Evolutionary conservation across 495 filamentous ascomycete genomes (phyloP).

Genomic region (Hypoxylon trugodes): DNA sequence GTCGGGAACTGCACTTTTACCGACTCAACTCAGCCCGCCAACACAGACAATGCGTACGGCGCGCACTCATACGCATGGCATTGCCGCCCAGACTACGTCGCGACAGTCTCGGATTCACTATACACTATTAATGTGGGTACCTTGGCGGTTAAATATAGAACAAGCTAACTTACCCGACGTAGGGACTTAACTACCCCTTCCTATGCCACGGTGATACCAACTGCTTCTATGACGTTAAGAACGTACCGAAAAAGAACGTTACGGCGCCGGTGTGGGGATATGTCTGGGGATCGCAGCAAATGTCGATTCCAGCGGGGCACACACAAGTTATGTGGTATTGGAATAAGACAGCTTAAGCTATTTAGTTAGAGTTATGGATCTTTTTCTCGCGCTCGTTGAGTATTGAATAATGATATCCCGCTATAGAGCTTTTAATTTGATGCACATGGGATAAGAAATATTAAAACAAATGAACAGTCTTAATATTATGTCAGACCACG

Average conservation of each 20-base stretch:
- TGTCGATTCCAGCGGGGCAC: constrained; percentile 40
- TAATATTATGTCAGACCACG: too few relatives aligned
- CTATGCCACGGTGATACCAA: constrained; percentile 46
- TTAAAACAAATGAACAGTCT: too few relatives aligned
- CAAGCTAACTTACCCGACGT: constrained; percentile 18
- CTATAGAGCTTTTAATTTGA: too few relatives aligned
- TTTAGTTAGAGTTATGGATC: background rate
- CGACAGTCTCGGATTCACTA: constrained; percentile 20
- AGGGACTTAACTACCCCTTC: constrained; percentile 45
- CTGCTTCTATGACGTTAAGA: constrained; percentile 47
- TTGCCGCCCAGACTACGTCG: constrained; percentile 26
- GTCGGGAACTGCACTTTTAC: constrained; percentile 46
- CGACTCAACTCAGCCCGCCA: constrained; percentile 40
- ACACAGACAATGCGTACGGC: constrained; percentile 49
- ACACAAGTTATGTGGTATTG: constrained; percentile 44
- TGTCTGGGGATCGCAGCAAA: constrained; percentile 46
- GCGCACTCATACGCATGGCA: constrained; percentile 36
- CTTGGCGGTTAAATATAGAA: background rate
- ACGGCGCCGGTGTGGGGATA: constrained; percentile 44
- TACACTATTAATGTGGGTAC: constrained; percentile 41
- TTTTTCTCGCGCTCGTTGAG: too few relatives aligned
- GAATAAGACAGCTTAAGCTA: constrained; percentile 18
- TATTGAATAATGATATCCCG: too few relatives aligned
- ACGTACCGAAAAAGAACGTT: constrained; percentile 5
- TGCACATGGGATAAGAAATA: too few relatives aligned